Conservation (phyloP, 306 rosid genomes). For the Albizia julibrissin region DNA sequence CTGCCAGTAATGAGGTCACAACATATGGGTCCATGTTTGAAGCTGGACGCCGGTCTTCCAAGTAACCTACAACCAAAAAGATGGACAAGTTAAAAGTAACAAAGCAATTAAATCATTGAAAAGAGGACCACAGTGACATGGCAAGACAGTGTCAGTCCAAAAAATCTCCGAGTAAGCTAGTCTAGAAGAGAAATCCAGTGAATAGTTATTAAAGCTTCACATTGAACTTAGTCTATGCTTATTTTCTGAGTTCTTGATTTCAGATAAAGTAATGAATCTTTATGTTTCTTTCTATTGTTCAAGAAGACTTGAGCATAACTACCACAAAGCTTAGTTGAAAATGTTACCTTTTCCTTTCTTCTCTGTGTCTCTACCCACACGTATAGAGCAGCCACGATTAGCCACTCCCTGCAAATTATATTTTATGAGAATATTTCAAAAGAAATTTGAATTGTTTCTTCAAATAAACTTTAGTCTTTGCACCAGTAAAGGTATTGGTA, state of each 20-base stretch:
- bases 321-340: constrained; percentile 1
- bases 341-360: constrained; percentile 80
- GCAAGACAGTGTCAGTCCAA: neutral
- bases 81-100: neutral
- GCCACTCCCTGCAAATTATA: constrained; percentile 86
- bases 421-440: constrained; percentile 30
- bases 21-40: constrained; percentile 99
- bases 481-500: constrained; percentile 21
- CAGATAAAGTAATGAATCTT: neutral
- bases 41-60: constrained; percentile 99
- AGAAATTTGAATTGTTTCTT: neutral
- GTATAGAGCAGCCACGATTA: constrained; percentile 97
- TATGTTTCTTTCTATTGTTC: neutral
- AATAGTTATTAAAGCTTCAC: neutral
- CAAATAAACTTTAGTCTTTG: constrained; percentile 1
- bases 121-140: neutral
- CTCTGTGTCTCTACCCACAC: constrained; percentile 97
- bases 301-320: neutral
- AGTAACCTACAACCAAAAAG: constrained; percentile 64
- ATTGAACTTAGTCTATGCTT: neutral
- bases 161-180: neutral
- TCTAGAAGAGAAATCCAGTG: neutral
- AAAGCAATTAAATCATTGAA: neutral
- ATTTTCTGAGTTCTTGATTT: neutral
- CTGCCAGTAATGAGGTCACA: constrained; percentile 82